A percentile compares a stretch with the other conserved stretches of the same genome.
Conservation (phyloP, 495 filamentous ascomycete genomes). For the Sordaria brevicollis region DNA sequence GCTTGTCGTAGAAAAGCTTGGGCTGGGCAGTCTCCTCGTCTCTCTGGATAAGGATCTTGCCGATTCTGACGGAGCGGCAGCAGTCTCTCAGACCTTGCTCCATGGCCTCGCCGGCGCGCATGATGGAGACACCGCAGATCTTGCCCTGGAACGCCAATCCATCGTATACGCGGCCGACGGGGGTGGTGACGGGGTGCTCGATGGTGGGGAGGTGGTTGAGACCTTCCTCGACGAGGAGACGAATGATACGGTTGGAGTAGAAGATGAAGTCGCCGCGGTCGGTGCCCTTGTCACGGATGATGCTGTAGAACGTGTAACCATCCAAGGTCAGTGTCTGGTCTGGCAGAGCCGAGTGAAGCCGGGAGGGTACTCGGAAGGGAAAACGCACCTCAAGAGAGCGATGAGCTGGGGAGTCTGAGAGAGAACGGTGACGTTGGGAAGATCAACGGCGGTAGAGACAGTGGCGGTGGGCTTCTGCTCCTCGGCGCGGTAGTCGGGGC, state of each 20-base stretch:
- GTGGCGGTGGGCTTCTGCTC: constrained; percentile 80
- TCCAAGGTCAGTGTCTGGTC: constrained; percentile 10
- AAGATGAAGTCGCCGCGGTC: constrained; percentile 94
- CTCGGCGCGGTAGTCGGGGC: constrained; percentile 66
- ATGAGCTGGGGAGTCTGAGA: constrained; percentile 95
- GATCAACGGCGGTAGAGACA: constrained; percentile 71
- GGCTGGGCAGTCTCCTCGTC: constrained; percentile 92
- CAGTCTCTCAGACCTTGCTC: constrained; percentile 94
- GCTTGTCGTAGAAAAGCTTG: constrained; percentile 91
- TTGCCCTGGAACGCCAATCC: constrained; percentile 95
- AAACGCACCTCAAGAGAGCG: constrained; percentile 84
- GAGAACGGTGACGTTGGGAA: constrained; percentile 81
- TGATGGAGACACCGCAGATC: constrained; percentile 96
- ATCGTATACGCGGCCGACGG: constrained; percentile 77
- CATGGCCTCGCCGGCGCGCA: constrained; percentile 97
- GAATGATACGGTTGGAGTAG: constrained; percentile 97
- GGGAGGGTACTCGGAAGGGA: constrained; percentile 3
- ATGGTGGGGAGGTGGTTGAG: constrained; percentile 92
- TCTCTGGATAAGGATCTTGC: constrained; percentile 94
- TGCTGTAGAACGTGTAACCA: constrained; percentile 42
- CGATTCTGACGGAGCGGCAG: constrained; percentile 90
- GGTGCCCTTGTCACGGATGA: constrained; percentile 87
- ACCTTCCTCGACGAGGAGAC: constrained; percentile 94
- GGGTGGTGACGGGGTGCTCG: constrained; percentile 78
- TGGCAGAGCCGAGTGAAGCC: background rate